Percentiles rank a stretch among this genome's conserved stretches.
phyloP scores from a whole-genome alignment of 768 basidiomycete species.

The Lentinula guzmanii region DNA sequence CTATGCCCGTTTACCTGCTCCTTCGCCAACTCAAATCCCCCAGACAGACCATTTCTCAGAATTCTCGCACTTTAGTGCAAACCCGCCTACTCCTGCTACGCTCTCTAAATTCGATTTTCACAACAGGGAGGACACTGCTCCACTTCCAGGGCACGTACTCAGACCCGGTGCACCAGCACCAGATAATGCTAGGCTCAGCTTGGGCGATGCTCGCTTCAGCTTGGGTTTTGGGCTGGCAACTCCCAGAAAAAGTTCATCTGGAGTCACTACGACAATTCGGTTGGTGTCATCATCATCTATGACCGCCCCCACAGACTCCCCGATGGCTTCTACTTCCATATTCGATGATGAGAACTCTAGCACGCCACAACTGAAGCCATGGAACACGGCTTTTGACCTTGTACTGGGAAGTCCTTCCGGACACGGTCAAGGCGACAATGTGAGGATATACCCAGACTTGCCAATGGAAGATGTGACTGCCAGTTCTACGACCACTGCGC shows the following conservation, averaged over 20 bases:
- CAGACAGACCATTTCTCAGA: conserved; percentile 47
- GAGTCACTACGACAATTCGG: conserved; percentile 47
- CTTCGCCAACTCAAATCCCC: conserved; percentile 25
- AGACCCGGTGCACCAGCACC: conserved; percentile 61
- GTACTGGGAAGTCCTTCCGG: conserved; percentile 48
- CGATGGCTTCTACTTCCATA: neutral
- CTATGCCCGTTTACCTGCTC: conserved; percentile 32
- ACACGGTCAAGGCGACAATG: conserved; percentile 26
- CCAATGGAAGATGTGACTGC: neutral
- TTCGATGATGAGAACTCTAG: conserved; percentile 8
- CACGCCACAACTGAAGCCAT: conserved; percentile 64
- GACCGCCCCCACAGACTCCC: conserved; percentile 22
- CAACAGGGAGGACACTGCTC: conserved; percentile 29
- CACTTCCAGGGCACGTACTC: conserved; percentile 54
- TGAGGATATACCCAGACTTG: conserved; percentile 30
- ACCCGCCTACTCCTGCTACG: conserved; percentile 9
- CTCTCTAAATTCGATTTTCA: conserved; percentile 19
- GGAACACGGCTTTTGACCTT: conserved; percentile 64
- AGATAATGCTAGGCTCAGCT: conserved; percentile 52
- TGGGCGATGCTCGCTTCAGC: conserved; percentile 24
- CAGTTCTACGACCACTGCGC: neutral
- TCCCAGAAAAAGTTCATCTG: conserved; percentile 27
- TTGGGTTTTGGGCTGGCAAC: conserved; percentile 30
- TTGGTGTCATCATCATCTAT: conserved; percentile 29
- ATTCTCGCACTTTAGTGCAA: conserved; percentile 24